A percentile compares a stretch with the other conserved stretches of the same genome.
Evolutionary conservation across 176 grass and related monocot species (phyloP).

Genomic region (Carex parvula): DNA sequence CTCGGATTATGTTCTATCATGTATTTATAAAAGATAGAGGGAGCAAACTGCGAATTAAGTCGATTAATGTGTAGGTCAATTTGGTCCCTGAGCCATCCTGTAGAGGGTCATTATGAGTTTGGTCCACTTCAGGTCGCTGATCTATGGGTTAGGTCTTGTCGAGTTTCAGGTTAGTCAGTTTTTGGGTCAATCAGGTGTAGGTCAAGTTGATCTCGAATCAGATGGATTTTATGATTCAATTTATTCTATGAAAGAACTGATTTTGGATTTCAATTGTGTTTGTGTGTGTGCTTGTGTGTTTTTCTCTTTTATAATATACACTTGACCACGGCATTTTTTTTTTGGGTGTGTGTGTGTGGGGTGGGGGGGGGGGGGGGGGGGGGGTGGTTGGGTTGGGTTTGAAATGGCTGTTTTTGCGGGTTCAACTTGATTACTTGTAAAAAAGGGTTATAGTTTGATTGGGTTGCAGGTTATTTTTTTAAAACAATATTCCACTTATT

Average conservation of each 20-base stretch:
- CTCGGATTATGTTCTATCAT: slow-evolving; percentile 16
- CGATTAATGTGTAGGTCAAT: not conserved
- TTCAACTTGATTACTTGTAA: not conserved
- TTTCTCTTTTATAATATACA: not conserved
- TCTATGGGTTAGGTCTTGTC: not conserved
- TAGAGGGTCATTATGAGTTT: not conserved
- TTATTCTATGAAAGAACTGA: not conserved
- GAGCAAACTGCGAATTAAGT: not conserved
- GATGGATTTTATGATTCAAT: not conserved
- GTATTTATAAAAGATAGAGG: not conserved
- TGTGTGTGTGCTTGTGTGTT: not conserved
- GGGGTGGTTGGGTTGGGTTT: not conserved
- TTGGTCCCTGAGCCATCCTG: not conserved
- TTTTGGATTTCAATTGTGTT: slow-evolving; percentile 15
- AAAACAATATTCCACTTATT: not conserved
- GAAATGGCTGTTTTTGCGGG: not conserved
- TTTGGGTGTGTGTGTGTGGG: not conserved
- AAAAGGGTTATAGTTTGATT: not conserved
- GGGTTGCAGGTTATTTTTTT: too few species aligned
- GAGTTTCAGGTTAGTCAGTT: not conserved
- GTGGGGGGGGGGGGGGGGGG: too few species aligned
- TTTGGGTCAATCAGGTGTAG: not conserved
- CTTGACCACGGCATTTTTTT: not conserved
- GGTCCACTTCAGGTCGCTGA: not conserved
- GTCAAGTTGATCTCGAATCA: not conserved